Evolutionary conservation across 306 rosid species (phyloP).

Genomic region (Malus sylvestris): DNA sequence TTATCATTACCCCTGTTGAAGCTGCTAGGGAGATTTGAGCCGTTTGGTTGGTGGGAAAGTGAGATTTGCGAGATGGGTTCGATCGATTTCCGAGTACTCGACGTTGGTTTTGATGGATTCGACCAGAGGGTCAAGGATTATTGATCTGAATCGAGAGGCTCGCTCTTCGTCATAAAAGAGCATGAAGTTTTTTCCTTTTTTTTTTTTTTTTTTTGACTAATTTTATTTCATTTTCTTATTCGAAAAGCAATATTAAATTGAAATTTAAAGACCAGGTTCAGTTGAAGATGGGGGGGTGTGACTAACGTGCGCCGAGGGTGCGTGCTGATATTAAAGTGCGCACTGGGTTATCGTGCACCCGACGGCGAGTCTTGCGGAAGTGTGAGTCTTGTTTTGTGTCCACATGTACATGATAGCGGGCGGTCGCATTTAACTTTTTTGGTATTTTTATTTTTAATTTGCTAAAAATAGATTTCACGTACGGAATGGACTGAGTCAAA

Average conservation of each 20-base stretch:
- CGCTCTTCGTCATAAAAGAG: constrained; percentile 53
- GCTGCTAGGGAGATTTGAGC: background rate
- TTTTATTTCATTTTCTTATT: background rate
- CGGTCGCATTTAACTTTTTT: background rate
- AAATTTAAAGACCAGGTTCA: constrained; percentile 16
- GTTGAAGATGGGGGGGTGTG: constrained; percentile 5
- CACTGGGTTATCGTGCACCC: constrained; percentile 24
- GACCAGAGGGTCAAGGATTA: constrained; percentile 21
- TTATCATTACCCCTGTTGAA: background rate
- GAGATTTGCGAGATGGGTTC: constrained; percentile 39
- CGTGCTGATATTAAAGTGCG: constrained; percentile 11
- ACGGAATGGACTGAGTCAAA: background rate
- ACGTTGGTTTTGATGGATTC: constrained; percentile 67
- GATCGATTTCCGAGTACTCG: constrained; percentile 40
- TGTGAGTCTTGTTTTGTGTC: constrained; percentile 5
- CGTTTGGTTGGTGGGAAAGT: background rate
- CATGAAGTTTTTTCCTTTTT: constrained; percentile 40
- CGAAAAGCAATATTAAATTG: background rate
- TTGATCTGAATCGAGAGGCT: constrained; percentile 72
- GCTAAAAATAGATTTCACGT: background rate
- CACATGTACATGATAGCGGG: background rate
- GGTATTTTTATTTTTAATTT: background rate
- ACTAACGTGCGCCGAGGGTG: constrained; percentile 46
- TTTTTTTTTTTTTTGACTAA: background rate
- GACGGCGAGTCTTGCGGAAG: constrained; percentile 13